Percentiles rank a stretch among this genome's conserved stretches.
Conservation (phyloP, 345 rosid genomes). For the Dimocarpus longan region DNA sequence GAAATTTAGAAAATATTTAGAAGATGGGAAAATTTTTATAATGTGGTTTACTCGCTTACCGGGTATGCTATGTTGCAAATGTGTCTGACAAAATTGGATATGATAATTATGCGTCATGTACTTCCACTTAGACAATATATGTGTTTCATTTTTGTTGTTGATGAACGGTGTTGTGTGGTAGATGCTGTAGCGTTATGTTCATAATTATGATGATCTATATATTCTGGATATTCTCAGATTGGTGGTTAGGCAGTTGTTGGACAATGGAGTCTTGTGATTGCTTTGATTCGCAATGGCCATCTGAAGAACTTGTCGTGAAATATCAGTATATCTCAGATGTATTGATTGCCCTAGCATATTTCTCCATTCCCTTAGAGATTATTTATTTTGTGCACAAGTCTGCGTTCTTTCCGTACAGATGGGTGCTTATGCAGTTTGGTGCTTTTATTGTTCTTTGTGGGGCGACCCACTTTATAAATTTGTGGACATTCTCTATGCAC, state of each 20-base stretch:
- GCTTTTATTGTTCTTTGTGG: conserved; percentile 95
- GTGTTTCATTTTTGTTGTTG: conserved; percentile 10
- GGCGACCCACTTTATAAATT: conserved; percentile 85
- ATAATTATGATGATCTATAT: not conserved
- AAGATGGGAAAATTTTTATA: not conserved
- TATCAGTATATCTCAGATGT: conserved; percentile 94
- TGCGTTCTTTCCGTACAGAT: conserved; percentile 87
- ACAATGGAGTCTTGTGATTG: conserved; percentile 86
- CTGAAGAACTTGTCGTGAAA: conserved; percentile 75
- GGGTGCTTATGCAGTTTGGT: conserved; percentile 98
- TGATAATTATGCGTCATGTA: not conserved
- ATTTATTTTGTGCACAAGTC: conserved; percentile 88
- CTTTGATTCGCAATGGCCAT: conserved; percentile 69
- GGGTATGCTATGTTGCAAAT: not conserved
- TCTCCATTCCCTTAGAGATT: conserved; percentile 89
- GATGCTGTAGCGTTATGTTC: not conserved
- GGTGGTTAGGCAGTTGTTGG: conserved; percentile 12
- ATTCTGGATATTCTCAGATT: conserved; percentile 28
- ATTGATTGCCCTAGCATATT: conserved; percentile 85
- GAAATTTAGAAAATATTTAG: not conserved
- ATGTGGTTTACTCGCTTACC: not conserved
- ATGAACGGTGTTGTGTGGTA: not conserved
- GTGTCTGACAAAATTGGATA: not conserved
- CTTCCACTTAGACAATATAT: not conserved
- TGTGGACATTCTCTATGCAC: conserved; percentile 84